Evolutionary conservation across 192 early-diverging fungal genomes (phyloP), one percentile per base, ranked within the genome.

Genomic region (Gryganskiella cystojenkinii): DNA sequence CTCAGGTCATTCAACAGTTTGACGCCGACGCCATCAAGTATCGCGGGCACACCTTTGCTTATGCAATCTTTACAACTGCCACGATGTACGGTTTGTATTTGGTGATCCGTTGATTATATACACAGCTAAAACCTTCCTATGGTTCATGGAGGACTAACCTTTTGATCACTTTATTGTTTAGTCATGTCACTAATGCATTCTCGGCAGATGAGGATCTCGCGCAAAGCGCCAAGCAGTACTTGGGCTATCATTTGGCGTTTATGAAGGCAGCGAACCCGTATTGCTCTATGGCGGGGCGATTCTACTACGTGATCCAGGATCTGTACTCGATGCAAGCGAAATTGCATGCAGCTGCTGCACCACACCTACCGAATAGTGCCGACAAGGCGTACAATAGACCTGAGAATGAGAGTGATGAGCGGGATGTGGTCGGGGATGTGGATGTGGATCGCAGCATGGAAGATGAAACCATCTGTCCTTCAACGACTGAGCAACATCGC

Each of bases 231-330:
- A 42, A 31, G 25, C 35, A 19, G 10, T 45, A 22, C 25, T 34
- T 60, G 4, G 30, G 24, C 27, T 17, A 37, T 25, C 58, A 46
- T 22, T 28, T 60, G 22, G n/a, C 22, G 15, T 60, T 46, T 28
- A 27, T 60, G 43, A 60, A 46, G 22, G 37, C 13, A 6, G 37
- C 58, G 7, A 45, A 25, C 4, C 58, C 58, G 4, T 25, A 60
- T 40, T 60, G 58, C 22, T 13, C 43, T 14, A 24, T 46, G n/a
- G 33, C 58, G 11, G 58, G 37, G 14, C 25, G 58, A 25, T 27
- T 60, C 42, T 60, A 46, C 37, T 46, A 28, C 17, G 42, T 60
- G 10, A 19, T 60, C 30, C 58, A 60, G 11, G 58, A 46, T 22
- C 25, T 60, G 9, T 60, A 60, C 11, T 60, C 43, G 19, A 42